Percentiles rank a stretch among this genome's conserved stretches.
These are phyloP conservation scores for Mycena olivaceomarginata DNA, from an alignment of 768 basidiomycete species.

Conservation along the genomic window DNA sequence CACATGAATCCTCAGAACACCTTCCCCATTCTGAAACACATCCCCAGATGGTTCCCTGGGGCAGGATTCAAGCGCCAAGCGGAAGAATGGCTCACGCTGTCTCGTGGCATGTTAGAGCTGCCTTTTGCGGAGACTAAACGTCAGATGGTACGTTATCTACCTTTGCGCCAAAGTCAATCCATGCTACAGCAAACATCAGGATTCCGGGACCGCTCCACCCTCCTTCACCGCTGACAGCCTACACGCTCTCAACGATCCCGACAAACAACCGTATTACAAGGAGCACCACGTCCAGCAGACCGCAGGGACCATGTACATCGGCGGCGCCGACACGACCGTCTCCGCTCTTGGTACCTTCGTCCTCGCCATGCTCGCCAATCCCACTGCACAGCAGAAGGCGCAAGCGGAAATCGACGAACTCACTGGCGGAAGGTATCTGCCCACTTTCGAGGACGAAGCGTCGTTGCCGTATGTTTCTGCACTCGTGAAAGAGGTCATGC, in stretches of 20 bases:
- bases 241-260: slow-evolving; percentile 16
- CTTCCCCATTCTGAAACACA: slow-evolving; percentile 44
- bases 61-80: slow-evolving; percentile 65
- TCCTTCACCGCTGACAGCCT: slow-evolving; percentile 31
- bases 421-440: slow-evolving; percentile 56
- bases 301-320: slow-evolving; percentile 8
- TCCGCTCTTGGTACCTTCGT: slow-evolving; percentile 57
- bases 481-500: slow-evolving; percentile 57
- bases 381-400: background rate
- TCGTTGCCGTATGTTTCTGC: slow-evolving; percentile 59
- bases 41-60: slow-evolving; percentile 66
- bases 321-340: slow-evolving; percentile 57
- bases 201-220: background rate
- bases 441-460: slow-evolving; percentile 54
- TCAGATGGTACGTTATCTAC: slow-evolving; percentile 52
- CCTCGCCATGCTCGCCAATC: slow-evolving; percentile 29
- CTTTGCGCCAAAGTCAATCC: too few species aligned
- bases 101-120: slow-evolving; percentile 58
- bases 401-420: slow-evolving; percentile 37
- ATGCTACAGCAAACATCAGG: slow-evolving; percentile 23
- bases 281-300: background rate
- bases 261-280: background rate
- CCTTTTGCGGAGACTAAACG: slow-evolving; percentile 60
- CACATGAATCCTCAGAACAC: background rate
- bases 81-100: slow-evolving; percentile 52